phyloP scores from a whole-genome alignment of 768 basidiomycete genomes.

The Termitomyces eurrhizus region DNA sequence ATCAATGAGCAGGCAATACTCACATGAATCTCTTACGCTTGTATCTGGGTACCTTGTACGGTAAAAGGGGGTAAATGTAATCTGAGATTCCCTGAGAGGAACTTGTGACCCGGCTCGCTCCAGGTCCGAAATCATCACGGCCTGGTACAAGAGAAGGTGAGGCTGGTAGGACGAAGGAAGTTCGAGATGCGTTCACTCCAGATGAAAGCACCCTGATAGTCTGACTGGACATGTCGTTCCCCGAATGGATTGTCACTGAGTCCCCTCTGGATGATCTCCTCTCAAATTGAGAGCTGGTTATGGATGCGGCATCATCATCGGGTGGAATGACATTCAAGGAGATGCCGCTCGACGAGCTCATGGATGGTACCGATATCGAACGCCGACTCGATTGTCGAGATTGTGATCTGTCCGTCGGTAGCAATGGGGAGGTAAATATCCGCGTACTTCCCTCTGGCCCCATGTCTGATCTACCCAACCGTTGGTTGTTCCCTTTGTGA shows the following conservation, averaged over 20 bases:
- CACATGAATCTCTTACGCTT: conserved; percentile 10
- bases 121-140: neutral
- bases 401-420: neutral
- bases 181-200: neutral
- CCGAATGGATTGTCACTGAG: neutral
- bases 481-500: neutral
- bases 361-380: neutral
- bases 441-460: neutral
- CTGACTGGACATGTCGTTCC: conserved; percentile 5
- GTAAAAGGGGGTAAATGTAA: conserved; percentile 3
- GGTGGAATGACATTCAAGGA: conserved; percentile 4
- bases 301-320: neutral
- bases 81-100: neutral
- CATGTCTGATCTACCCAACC: neutral
- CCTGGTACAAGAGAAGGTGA: neutral
- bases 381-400: neutral
- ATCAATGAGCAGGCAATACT: neutral
- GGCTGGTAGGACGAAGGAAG: neutral
- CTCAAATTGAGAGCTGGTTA: neutral
- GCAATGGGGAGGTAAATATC: neutral
- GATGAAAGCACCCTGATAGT: neutral
- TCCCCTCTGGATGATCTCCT: neutral
- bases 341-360: neutral
- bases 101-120: neutral
- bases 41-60: conserved; percentile 7